Conservation (phyloP, 352 stramenopile species). For the Globisporangium cystogenes region DNA sequence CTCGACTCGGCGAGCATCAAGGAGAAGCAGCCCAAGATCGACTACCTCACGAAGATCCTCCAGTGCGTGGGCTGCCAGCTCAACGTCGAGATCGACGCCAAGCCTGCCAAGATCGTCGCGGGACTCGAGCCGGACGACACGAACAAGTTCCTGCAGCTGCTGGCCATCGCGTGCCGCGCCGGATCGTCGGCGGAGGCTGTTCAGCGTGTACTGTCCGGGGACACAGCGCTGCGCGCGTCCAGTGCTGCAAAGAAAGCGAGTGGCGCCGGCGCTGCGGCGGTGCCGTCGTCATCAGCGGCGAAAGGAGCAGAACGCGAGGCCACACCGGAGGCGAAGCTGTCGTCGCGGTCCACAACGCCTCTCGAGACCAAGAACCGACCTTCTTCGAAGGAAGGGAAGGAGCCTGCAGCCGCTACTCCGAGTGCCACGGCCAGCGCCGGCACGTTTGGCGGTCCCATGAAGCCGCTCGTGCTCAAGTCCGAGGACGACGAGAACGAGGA, state of each 20-base stretch:
- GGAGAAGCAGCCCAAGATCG: conserved; percentile 92
- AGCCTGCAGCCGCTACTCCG: conserved; percentile 8
- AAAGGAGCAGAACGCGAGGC: conserved; percentile 32
- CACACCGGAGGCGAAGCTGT: conserved; percentile 45
- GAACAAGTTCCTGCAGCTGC: conserved; percentile 91
- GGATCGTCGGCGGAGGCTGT: conserved; percentile 67
- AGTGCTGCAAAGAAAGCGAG: conserved; percentile 30
- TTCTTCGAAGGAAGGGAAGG: conserved; percentile 31
- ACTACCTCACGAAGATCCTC: conserved; percentile 89
- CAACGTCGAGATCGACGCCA: conserved; percentile 84
- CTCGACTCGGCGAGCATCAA: conserved; percentile 90
- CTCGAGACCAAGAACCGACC: conserved; percentile 43
- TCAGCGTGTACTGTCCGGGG: conserved; percentile 57
- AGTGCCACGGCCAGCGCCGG: conserved; percentile 15
- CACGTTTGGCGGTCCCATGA: conserved; percentile 52
- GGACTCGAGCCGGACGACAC: conserved; percentile 93
- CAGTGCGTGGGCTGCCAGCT: conserved; percentile 86
- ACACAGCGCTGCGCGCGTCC: conserved; percentile 32
- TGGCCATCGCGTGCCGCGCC: conserved; percentile 70
- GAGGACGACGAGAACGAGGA: conserved; percentile 52
- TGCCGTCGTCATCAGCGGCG: background rate
- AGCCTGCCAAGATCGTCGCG: conserved; percentile 85
- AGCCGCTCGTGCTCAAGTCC: conserved; percentile 41
- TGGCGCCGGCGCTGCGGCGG: conserved; percentile 1
- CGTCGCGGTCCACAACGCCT: conserved; percentile 50